Base-by-base conservation (phyloP, 2,329 filamentous ascomycete genomes). In the Cercospora sesami region DNA sequence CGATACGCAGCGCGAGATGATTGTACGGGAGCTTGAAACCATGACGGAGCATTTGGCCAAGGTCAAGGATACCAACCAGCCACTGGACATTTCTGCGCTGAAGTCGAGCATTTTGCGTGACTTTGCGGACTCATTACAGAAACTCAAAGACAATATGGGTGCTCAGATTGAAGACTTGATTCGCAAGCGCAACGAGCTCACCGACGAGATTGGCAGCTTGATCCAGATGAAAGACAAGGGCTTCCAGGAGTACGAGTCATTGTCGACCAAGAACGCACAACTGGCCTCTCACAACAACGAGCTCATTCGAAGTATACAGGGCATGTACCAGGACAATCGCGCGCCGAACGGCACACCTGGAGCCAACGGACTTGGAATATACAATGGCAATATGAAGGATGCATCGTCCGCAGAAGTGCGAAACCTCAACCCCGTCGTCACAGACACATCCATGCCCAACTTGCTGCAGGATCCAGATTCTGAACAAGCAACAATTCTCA, bases 231-330 rank as follows among this genome's bases (percentile, higher is more conserved):
- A 96, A 75, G 94, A 98, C 79, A 93, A 95, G 77, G 94, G 93
- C 14, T 90, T 97, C 75, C 89, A 96, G 75, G 95, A 99, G 77
- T 98, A 97, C 76, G 95, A 98, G 82, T 93, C 96, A 76, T 84
- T 99, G 55, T 96, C 93, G 10, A 91, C 90, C 66, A 97, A 97
- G 84, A 99, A 99, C 78, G 91, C 92, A 0, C 94, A 98, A 81
- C 86, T 99, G 68, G 91, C 92, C 30, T 93, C 97, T 75, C 89
- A 98, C 84, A 98, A 99, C 82, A 96, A 97, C 75, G 92, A 97
- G 77, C 84, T 99, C 65, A 94, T 96, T 4, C 92, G 96, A 75
- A 93, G 94, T 77, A 97, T 98, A 68, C 94, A 98, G 79, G 93
- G 91, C 75, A 87, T 93, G 31, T 96, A 97, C 84, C 96, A 96